Conservation (phyloP, 2,329 filamentous ascomycete species). For the Fusarium abutilonis region DNA sequence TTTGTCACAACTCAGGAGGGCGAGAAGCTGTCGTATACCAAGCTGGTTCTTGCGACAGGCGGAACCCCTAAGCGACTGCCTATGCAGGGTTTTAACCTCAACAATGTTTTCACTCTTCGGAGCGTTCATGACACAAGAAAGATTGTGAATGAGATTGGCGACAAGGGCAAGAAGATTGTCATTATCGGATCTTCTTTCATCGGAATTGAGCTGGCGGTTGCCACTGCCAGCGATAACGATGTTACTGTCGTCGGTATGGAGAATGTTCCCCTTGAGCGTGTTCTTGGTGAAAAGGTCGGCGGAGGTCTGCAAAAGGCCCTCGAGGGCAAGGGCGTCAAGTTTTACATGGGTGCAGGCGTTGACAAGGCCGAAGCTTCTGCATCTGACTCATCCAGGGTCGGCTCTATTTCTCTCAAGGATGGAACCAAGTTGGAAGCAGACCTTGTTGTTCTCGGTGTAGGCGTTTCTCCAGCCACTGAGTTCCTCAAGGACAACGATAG, state of each 20-base stretch:
- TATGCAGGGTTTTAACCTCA: constrained; percentile 84
- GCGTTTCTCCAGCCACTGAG: constrained; percentile 85
- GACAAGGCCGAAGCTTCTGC: constrained; percentile 81
- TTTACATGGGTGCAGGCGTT: constrained; percentile 82
- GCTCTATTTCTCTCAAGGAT: constrained; percentile 83
- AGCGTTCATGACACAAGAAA: constrained; percentile 78
- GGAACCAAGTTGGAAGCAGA: constrained; percentile 87
- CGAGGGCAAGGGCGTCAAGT: constrained; percentile 89
- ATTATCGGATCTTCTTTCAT: constrained; percentile 95
- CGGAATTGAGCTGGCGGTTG: constrained; percentile 95
- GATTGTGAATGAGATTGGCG: constrained; percentile 82
- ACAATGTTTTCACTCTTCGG: constrained; percentile 87
- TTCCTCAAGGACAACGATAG: constrained; percentile 79
- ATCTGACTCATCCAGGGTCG: constrained; percentile 76
- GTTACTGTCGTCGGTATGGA: constrained; percentile 93
- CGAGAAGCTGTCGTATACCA: constrained; percentile 79
- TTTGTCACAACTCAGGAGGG: constrained; percentile 79
- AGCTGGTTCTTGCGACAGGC: constrained; percentile 90
- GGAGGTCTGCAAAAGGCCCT: constrained; percentile 80
- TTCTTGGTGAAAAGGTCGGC: constrained; percentile 85
- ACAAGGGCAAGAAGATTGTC: constrained; percentile 89
- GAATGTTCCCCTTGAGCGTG: constrained; percentile 80
- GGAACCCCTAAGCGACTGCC: constrained; percentile 80
- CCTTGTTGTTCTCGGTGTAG: constrained; percentile 89
- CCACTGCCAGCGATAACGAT: constrained; percentile 79